phyloP scores from a whole-genome alignment of 257 asterid genomes.

The Nicotiana paniculata region DNA sequence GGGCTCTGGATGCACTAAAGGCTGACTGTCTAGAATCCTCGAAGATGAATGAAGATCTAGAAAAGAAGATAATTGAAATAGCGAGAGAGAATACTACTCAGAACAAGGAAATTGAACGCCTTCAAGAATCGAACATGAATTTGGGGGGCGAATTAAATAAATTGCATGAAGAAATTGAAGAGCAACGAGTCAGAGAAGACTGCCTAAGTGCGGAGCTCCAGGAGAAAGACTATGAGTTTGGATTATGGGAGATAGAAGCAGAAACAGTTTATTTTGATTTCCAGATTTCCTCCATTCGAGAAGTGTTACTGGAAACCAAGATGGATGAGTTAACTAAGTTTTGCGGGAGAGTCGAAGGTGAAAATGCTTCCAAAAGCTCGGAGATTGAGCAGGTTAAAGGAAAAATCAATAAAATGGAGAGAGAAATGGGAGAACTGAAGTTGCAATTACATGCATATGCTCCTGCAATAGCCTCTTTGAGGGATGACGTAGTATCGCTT shows the following conservation, averaged over 20 bases:
- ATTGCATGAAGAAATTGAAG: constrained; percentile 53
- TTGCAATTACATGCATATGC: constrained; percentile 46
- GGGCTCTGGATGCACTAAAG: constrained; percentile 43
- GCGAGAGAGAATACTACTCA: constrained; percentile 41
- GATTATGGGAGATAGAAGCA: constrained; percentile 83
- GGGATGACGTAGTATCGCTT: constrained; percentile 54
- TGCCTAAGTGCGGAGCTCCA: constrained; percentile 47
- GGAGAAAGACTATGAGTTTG: constrained; percentile 54
- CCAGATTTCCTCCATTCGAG: constrained; percentile 64
- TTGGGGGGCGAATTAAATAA: constrained; percentile 45
- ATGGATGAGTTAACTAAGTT: constrained; percentile 61
- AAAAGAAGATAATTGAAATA: constrained; percentile 37
- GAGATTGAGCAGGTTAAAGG: constrained; percentile 62
- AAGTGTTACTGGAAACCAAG: constrained; percentile 54
- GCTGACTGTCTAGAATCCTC: constrained; percentile 35
- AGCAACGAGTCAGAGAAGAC: constrained; percentile 46
- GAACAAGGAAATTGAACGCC: constrained; percentile 47
- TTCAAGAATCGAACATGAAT: constrained; percentile 32
- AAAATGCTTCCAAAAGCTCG: constrained; percentile 33
- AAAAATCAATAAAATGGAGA: constrained; percentile 44
- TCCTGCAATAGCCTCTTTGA: constrained; percentile 50
- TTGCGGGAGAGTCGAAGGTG: constrained; percentile 39
- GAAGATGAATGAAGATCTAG: constrained; percentile 33
- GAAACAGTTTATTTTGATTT: constrained; percentile 63
- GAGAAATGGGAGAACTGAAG: constrained; percentile 44